Percentiles rank a stretch among this genome's conserved stretches.
These are phyloP conservation scores for Peniophora sp. DNA, from an alignment of 1,284 basidiomycete species.

Conservation along the genomic window DNA sequence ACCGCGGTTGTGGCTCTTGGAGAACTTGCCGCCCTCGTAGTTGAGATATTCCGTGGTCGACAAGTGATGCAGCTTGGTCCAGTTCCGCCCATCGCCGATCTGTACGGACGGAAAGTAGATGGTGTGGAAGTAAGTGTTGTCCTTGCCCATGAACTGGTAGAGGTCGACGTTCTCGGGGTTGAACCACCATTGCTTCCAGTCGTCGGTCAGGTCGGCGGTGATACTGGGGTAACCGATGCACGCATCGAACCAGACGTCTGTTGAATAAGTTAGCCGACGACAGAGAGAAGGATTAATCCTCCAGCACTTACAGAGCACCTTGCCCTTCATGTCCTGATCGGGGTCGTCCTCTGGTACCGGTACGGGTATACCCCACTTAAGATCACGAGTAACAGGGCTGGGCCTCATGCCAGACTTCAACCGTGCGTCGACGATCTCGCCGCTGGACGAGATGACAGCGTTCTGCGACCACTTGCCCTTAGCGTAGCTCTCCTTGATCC, in stretches of 20 bases:
- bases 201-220: conserved; percentile 89
- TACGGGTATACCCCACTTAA: conserved; percentile 96
- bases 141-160: conserved; percentile 99
- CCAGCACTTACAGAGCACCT: conserved; percentile 85
- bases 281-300: no score
- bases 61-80: conserved; percentile 94
- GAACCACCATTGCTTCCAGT: conserved; percentile 99
- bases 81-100: conserved; percentile 83
- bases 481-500: conserved; percentile 78
- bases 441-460: conserved; percentile 80
- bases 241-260: conserved; percentile 77
- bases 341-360: conserved; percentile 68
- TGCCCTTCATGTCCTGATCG: conserved; percentile 81
- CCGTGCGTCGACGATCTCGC: conserved; percentile 87
- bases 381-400: conserved; percentile 89
- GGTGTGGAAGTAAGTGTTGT: conserved; percentile 98
- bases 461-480: conserved; percentile 91
- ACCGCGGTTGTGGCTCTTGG: conserved; percentile 93
- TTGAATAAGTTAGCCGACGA: conserved; percentile 1
- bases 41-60: conserved; percentile 99
- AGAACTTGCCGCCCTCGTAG: conserved; percentile 99
- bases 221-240: conserved; percentile 98
- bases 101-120: conserved; percentile 92
- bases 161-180: conserved; percentile 87
- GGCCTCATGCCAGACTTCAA: conserved; percentile 84